Conservation (phyloP, 352 stramenopile species). For the Phytopythium mirpurense region DNA sequence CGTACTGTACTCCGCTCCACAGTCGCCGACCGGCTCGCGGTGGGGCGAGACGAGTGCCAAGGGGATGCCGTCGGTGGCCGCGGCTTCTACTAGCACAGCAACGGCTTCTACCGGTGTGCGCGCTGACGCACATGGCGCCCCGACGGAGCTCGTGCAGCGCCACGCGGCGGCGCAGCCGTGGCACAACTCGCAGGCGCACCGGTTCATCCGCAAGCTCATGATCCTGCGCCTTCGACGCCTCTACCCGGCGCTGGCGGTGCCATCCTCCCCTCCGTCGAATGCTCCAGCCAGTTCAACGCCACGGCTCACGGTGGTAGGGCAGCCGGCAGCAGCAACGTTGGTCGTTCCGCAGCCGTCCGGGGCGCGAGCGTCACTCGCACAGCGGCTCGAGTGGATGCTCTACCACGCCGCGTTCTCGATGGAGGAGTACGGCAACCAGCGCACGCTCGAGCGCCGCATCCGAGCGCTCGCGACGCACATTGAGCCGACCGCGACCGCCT, state of each 20-base stretch:
- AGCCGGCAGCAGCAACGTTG: no score
- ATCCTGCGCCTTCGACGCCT: constrained; percentile 22
- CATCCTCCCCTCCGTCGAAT: constrained; percentile 8
- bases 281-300: no score
- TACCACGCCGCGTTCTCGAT: constrained; percentile 61
- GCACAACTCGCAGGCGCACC: constrained; percentile 24
- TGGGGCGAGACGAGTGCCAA: no score
- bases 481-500: constrained; percentile 15
- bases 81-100: no score
- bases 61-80: no score
- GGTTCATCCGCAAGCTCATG: constrained; percentile 29
- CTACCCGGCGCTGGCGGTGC: constrained; percentile 20
- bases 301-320: no score
- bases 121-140: no score
- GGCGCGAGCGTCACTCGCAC: constrained; percentile 29
- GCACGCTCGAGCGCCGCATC: constrained; percentile 60
- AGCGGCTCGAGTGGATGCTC: constrained; percentile 69
- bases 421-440: constrained; percentile 56
- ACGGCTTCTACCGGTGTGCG: no score
- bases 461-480: constrained; percentile 64
- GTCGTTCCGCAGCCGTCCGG: neutral
- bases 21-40: no score
- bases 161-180: constrained; percentile 18
- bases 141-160: no score
- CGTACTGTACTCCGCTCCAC: no score